Percentiles rank a stretch among this genome's conserved stretches.
phyloP scores from a whole-genome alignment of 768 basidiomycete genomes.

The Cytidiella melzeri region DNA sequence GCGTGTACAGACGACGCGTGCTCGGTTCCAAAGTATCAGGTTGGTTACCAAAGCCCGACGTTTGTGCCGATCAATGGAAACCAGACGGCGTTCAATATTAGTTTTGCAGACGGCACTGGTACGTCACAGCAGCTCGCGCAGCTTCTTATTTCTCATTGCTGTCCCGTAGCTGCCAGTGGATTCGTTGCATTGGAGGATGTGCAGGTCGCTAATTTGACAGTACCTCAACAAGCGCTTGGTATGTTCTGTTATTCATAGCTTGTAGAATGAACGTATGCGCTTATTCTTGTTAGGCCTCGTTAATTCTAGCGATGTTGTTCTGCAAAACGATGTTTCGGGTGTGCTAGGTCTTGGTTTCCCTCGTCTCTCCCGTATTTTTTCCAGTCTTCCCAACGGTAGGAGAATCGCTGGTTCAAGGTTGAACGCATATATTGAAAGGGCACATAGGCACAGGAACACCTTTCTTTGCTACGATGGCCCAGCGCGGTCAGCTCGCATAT shows the following conservation, averaged over 20 bases:
- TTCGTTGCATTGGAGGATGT: constrained; percentile 67
- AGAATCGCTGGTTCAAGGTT: too few relatives aligned
- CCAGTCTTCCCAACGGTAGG: constrained; percentile 43
- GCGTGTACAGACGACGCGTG: constrained; percentile 53
- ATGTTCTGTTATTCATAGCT: constrained; percentile 22
- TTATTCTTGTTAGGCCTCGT: constrained; percentile 42
- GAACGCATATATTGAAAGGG: neutral
- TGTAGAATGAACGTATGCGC: too few relatives aligned
- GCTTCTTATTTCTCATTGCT: neutral
- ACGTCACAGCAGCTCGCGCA: constrained; percentile 21
- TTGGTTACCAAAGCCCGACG: constrained; percentile 58
- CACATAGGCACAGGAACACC: constrained; percentile 45
- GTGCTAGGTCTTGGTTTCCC: constrained; percentile 74
- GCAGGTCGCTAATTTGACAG: constrained; percentile 51
- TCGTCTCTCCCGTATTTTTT: constrained; percentile 56
- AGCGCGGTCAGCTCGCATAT: constrained; percentile 61
- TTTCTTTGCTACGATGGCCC: constrained; percentile 57
- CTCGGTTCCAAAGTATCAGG: constrained; percentile 64
- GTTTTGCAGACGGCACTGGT: constrained; percentile 70
- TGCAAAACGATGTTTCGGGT: constrained; percentile 62
- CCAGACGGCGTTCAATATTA: constrained; percentile 48
- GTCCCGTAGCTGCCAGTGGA: constrained; percentile 50
- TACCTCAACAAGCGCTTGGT: constrained; percentile 65
- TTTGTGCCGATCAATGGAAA: constrained; percentile 60
- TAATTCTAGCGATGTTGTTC: constrained; percentile 53